Evolutionary conservation across 192 early-diverging fungal species (phyloP).

Genomic region (Backusella circina): DNA sequence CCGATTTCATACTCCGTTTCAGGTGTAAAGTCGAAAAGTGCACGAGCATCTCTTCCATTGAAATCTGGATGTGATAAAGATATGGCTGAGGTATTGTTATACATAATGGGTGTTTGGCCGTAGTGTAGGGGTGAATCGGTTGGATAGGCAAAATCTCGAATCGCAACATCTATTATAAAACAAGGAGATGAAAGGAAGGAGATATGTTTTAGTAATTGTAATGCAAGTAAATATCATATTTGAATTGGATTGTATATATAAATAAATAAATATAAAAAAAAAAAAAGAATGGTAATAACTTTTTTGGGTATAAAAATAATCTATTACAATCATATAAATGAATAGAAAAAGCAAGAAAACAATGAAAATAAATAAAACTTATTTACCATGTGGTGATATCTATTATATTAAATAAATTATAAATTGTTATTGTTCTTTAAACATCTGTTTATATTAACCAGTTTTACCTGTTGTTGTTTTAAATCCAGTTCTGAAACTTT

Average conservation of each 20-base stretch:
- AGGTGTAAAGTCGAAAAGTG: slow-evolving; percentile 75
- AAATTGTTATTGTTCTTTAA: not conserved
- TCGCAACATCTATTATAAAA: slow-evolving; percentile 14
- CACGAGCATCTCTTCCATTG: slow-evolving; percentile 47
- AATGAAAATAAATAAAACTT: not conserved
- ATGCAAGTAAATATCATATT: not conserved
- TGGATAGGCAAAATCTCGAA: slow-evolving; percentile 49
- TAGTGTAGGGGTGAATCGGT: slow-evolving; percentile 32
- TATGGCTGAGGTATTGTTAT: slow-evolving; percentile 19
- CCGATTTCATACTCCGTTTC: slow-evolving; percentile 66
- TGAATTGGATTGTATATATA: not conserved
- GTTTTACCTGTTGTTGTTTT: not conserved
- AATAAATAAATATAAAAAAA: too few relatives aligned
- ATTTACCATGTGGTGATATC: not conserved
- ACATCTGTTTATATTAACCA: not conserved
- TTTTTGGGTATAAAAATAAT: not conserved
- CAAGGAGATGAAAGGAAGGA: not conserved
- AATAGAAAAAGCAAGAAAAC: not conserved
- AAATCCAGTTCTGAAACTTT: slow-evolving; percentile 2
- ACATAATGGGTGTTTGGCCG: slow-evolving; percentile 27
- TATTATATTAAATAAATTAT: not conserved
- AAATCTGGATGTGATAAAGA: slow-evolving; percentile 34
- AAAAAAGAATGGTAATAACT: not conserved
- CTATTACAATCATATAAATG: not conserved
- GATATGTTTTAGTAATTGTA: not conserved